Evolutionary conservation across 2,329 filamentous ascomycete species (phyloP), one percentile per base, ranked within the genome.

Genomic region (Venturia oleaginea): DNA sequence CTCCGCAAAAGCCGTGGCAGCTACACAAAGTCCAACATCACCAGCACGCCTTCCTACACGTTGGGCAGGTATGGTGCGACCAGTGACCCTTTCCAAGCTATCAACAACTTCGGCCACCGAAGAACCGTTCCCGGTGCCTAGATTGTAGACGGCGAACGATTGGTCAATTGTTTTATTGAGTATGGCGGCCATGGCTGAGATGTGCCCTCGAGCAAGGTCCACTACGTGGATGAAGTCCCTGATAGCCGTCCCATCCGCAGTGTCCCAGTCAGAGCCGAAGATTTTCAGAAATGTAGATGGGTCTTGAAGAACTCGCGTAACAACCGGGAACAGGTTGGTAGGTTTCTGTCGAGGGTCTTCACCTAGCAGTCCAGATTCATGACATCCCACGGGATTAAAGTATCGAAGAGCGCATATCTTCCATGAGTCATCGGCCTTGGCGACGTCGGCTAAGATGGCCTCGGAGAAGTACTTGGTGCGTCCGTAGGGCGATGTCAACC

Each of bases 201-300:
- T 80, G 72, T 89, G 86, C 4, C 84, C 86, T 51, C 82, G 78
- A 6, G 85, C 85, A 55, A 89, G 79, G 72, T 88, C 86, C 19
- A 81, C 82, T 43, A 88, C 86, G 68, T 88, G 86, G 67, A 88
- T 86, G 70, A 86, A 89, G 72, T 89, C 86, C 51, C 86, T 82
- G 48, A 88, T 80, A 1, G 85, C 84, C 0, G 86, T 88, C 19
- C 86, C 86, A 68, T 89, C 86, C 4, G 78, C 76, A 0, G 86
- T 88, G 64, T 85, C 79, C 81, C 85, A 89, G 72, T 89, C 84
- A 2, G 79, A 80, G 8, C 86, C 86, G 67, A 85, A 88, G 63
- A 88, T 81, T 61, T 83, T 78, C n/a, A 88, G 76, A 55, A 80
- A 77, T 4, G 77, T 69, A 59, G 80, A 78, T 42, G 78, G 74